These are phyloP conservation scores for Collybiopsis luxurians DNA, from an alignment of 768 basidiomycete species.

Conservation along the genomic window DNA sequence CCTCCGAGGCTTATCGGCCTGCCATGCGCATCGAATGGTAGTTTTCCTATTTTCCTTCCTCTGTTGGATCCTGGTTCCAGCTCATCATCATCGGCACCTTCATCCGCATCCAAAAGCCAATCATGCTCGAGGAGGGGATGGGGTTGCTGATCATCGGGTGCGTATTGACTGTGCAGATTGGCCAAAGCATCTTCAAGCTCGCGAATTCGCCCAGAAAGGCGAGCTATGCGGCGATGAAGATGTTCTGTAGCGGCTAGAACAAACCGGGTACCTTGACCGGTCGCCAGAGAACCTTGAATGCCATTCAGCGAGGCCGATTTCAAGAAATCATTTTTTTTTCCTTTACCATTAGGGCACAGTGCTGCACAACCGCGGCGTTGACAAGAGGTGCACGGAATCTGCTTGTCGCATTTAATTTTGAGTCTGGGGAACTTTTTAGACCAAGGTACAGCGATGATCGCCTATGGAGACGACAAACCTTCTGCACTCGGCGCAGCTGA, in stretches of 20 bases:
- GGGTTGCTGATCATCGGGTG: slow-evolving; percentile 32
- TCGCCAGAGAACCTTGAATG: slow-evolving; percentile 42
- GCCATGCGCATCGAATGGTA: neutral
- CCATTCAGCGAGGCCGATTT: neutral
- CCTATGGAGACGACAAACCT: neutral
- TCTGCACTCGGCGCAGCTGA: slow-evolving; percentile 8
- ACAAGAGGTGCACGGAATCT: slow-evolving; percentile 7
- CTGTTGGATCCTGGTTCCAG: slow-evolving; percentile 5
- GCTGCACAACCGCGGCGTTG: slow-evolving; percentile 13
- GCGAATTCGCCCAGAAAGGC: slow-evolving; percentile 35
- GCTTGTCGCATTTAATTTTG: slow-evolving; percentile 9
- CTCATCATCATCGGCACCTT: slow-evolving; percentile 11
- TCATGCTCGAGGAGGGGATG: slow-evolving; percentile 39
- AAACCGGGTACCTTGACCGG: slow-evolving; percentile 52
- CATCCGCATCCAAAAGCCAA: slow-evolving; percentile 15
- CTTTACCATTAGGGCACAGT: slow-evolving; percentile 12
- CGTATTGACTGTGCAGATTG: slow-evolving; percentile 29
- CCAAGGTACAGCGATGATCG: slow-evolving; percentile 5
- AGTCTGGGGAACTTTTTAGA: neutral
- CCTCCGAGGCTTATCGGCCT: neutral
- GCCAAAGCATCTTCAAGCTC: slow-evolving; percentile 39
- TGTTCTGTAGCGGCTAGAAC: slow-evolving; percentile 40
- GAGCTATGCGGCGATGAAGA: slow-evolving; percentile 33
- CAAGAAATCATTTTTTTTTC: no score
- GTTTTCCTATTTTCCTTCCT: slow-evolving; percentile 4